Conservation (phyloP, 768 basidiomycete species). For the Xanthoconium stramineum region DNA sequence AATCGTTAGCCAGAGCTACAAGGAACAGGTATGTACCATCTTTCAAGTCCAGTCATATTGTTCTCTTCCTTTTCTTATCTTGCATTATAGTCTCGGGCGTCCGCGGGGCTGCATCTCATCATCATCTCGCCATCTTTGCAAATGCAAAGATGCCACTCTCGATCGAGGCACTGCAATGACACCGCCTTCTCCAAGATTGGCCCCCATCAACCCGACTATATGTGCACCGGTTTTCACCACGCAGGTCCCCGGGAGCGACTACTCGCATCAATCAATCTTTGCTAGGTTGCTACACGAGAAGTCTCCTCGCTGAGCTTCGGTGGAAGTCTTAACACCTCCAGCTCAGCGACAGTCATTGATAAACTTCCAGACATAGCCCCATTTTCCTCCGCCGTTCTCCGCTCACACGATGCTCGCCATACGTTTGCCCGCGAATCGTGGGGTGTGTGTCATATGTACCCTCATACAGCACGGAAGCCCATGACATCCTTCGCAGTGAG, state of each 20-base stretch:
- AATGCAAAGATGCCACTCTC: not conserved
- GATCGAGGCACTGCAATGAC: slow-evolving; percentile 7
- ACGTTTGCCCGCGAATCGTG: not conserved
- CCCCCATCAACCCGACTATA: not conserved
- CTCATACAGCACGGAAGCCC: not conserved
- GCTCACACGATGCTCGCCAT: slow-evolving; percentile 3
- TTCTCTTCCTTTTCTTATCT: not conserved
- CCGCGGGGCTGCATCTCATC: not conserved
- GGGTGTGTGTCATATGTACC: not conserved
- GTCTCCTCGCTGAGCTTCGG: not conserved
- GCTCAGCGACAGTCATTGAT: slow-evolving; percentile 13
- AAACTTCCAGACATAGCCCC: slow-evolving; percentile 4
- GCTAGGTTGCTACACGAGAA: not conserved
- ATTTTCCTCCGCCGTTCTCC: not conserved
- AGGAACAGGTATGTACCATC: not conserved
- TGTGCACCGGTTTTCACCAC: not conserved
- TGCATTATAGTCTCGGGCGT: not conserved
- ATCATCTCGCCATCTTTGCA: slow-evolving; percentile 8
- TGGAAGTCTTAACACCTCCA: slow-evolving; percentile 12
- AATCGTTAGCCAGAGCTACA: not conserved
- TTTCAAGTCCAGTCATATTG: not conserved
- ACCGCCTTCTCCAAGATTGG: slow-evolving; percentile 12
- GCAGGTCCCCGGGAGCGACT: not conserved
- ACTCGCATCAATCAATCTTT: slow-evolving; percentile 1
- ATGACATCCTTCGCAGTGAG: not conserved